Base-by-base conservation (phyloP, 1,284 basidiomycete genomes). In the Agroathelia rolfsii region DNA sequence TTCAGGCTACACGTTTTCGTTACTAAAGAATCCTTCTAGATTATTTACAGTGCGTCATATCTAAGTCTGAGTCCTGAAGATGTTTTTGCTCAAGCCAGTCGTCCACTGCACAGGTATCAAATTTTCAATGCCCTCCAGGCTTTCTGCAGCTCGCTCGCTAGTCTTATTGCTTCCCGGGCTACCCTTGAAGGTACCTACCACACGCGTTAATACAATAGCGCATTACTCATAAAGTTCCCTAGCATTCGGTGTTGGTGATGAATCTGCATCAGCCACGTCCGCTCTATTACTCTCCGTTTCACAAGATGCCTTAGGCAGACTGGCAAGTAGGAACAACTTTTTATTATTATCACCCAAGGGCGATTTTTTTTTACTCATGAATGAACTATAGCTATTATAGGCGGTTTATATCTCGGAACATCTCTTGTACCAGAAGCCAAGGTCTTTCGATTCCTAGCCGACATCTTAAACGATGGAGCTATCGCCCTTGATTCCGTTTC, bases 161-260 rank as follows among this genome's bases (percentile, higher is more conserved):
- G 71, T 0, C 53, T 81, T 19, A 49, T 80, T 14, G 71, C 78
- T 2, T 78, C 76, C 4, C 58, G 77, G 40, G 76, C 77, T n/a
- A 66, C 75, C 3, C 55, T 82, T 9, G 72, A 80, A 64, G 76
- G 77, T 74, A 35, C 24, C 25, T 33, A 5, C 13, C 18, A 19
- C 20, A 4, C 10, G 13, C 4, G n/a, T 28, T 23, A n/a, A 16
- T 30, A 8, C 12, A 16, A 20, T 22, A 34, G 14, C 27, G 15
- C 6, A 20, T 15, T 1, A 10, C 5, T 19, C 20, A 19, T 17
- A 30, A 8, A 21, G 21, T 13, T 18, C 19, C 28, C 11, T 41
- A 80, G 77, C 73, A 11, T 69, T 76, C 42, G 78, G 77, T 4
- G 77, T 81, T 12, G 77, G 77, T 0, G 63, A 79, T 36, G 66